phyloP scores from a whole-genome alignment of 768 basidiomycete species.

The Naganishia randhawae region DNA sequence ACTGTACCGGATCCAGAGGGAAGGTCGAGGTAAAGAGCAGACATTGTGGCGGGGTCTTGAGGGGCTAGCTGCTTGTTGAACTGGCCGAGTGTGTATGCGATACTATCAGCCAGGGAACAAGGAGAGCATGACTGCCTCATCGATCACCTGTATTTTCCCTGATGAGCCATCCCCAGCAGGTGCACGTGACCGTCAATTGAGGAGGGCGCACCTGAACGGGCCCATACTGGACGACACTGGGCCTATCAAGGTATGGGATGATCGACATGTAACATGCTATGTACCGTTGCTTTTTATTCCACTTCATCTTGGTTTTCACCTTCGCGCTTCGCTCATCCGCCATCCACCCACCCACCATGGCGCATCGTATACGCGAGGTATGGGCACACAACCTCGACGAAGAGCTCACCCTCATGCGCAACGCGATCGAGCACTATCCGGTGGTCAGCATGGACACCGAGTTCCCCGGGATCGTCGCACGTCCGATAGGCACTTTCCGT shows the following conservation, averaged over 20 bases:
- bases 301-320: no score
- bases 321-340: not conserved
- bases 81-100: not conserved
- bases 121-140: not conserved
- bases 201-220: slow-evolving; percentile 17
- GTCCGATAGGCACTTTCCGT: slow-evolving; percentile 93
- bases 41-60: not conserved
- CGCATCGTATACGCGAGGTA: slow-evolving; percentile 49
- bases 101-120: not conserved
- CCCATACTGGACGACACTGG: no score
- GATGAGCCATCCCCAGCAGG: not conserved
- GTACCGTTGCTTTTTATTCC: no score
- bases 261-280: no score
- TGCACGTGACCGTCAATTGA: not conserved
- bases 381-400: slow-evolving; percentile 89
- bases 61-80: not conserved
- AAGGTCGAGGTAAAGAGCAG: slow-evolving; percentile 27
- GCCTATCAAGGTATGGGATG: no score
- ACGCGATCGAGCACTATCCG: slow-evolving; percentile 81
- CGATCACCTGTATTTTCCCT: slow-evolving; percentile 24
- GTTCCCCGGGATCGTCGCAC: slow-evolving; percentile 95
- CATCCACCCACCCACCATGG: slow-evolving; percentile 1
- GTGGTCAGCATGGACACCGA: slow-evolving; percentile 99
- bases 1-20: slow-evolving; percentile 24
- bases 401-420: slow-evolving; percentile 84